Percentiles rank a stretch among this genome's conserved stretches.
phyloP scores from a whole-genome alignment of 148 eudicot genomes.

The Vaccinium vitisidaea region DNA sequence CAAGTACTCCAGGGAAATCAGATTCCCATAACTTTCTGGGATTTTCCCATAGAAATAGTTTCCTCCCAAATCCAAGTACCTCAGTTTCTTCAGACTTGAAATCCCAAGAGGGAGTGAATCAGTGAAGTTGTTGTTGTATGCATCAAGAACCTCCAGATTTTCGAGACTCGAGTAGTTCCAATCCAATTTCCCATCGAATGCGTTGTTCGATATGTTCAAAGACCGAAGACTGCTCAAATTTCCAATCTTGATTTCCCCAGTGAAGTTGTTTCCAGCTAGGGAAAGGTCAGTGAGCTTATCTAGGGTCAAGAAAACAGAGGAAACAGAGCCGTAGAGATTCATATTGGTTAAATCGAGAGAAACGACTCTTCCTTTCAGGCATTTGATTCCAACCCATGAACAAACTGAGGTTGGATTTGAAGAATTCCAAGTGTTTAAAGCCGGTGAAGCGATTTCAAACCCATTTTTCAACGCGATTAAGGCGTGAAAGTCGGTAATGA shows the following conservation, averaged over 20 bases:
- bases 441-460: slow-evolving; percentile 33
- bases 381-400: slow-evolving; percentile 79
- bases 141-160: slow-evolving; percentile 63
- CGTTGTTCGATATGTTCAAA: slow-evolving; percentile 78
- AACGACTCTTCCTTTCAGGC: slow-evolving; percentile 53
- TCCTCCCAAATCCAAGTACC: slow-evolving; percentile 82
- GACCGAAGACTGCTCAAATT: slow-evolving; percentile 43
- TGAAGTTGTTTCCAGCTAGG: slow-evolving; percentile 83
- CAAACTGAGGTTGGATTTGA: slow-evolving; percentile 65
- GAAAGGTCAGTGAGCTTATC: slow-evolving; percentile 53
- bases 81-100: slow-evolving; percentile 40
- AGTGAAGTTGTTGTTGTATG: slow-evolving; percentile 73
- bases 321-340: slow-evolving; percentile 62
- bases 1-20: slow-evolving; percentile 51
- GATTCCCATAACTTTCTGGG: slow-evolving; percentile 51
- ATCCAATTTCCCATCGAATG: slow-evolving; percentile 42
- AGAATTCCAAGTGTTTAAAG: slow-evolving; percentile 47
- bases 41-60: slow-evolving; percentile 71
- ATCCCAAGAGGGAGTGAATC: slow-evolving; percentile 57
- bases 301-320: slow-evolving; percentile 48
- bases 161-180: slow-evolving; percentile 52
- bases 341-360: slow-evolving; percentile 72
- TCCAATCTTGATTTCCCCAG: slow-evolving; percentile 46
- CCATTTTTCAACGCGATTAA: slow-evolving; percentile 60
- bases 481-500: slow-evolving; percentile 55